Conservation (phyloP, 2,329 filamentous ascomycete genomes). For the Aspergillus aculeatus region DNA sequence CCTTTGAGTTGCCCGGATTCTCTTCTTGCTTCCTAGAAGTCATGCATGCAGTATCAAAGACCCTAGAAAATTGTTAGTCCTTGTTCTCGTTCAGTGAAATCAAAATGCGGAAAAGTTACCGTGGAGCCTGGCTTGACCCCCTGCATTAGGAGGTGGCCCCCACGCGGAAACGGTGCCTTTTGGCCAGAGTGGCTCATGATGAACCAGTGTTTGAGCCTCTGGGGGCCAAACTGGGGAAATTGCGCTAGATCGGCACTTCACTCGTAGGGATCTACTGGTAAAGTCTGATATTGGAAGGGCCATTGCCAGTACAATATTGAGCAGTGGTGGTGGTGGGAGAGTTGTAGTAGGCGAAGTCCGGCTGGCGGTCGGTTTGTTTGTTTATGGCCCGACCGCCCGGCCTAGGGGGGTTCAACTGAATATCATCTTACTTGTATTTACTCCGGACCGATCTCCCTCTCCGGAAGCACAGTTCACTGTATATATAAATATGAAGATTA, state of each 20-base stretch:
- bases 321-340: background rate
- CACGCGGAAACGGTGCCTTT: background rate
- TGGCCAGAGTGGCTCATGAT: background rate
- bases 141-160: background rate
- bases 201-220: slow-evolving; percentile 7
- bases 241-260: background rate
- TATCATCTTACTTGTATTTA: no score
- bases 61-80: background rate
- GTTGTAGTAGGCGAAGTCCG: background rate
- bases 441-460: no score
- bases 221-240: slow-evolving; percentile 5
- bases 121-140: background rate
- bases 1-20: no score
- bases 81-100: background rate
- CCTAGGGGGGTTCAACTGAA: no score
- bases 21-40: background rate
- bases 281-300: background rate
- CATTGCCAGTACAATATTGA: background rate
- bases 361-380: no score
- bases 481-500: no score
- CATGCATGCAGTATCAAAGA: background rate
- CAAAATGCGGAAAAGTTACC: background rate
- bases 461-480: no score
- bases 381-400: no score
- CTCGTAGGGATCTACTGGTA: background rate